Percentiles rank a stretch among this genome's conserved stretches.
phyloP scores from a whole-genome alignment of 1,139 yeast species.

The Yamadazyma conglobata region DNA sequence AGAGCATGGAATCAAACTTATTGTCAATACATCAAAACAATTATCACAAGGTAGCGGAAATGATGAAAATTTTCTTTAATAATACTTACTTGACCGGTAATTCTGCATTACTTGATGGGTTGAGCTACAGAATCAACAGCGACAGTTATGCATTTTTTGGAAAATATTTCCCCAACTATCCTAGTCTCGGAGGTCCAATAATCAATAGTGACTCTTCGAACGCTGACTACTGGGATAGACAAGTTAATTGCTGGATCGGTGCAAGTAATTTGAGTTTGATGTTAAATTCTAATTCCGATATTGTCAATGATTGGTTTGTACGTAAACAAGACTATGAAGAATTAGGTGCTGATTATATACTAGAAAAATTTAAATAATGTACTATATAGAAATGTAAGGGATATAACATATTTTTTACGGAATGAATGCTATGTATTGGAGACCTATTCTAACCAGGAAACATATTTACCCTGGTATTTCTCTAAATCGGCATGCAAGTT shows the following conservation, averaged over 20 bases:
- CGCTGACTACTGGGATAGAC: conserved; percentile 49
- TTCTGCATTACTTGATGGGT: conserved; percentile 54
- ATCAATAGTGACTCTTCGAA: conserved; percentile 19
- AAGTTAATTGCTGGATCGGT: conserved; percentile 62
- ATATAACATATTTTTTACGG: conserved; percentile 4
- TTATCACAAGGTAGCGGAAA: conserved; percentile 35
- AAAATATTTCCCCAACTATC: conserved; percentile 48
- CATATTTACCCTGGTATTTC: conserved; percentile 52
- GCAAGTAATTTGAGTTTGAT: conserved; percentile 60
- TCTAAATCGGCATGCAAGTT: conserved; percentile 61
- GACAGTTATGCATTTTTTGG: conserved; percentile 50
- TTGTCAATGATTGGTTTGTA: conserved; percentile 53
- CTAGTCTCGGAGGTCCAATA: conserved; percentile 3
- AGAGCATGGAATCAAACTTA: conserved; percentile 31
- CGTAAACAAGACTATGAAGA: conserved; percentile 58
- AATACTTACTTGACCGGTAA: conserved; percentile 70
- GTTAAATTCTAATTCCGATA: conserved; percentile 39
- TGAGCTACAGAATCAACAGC: conserved; percentile 58
- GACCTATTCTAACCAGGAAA: conserved; percentile 48
- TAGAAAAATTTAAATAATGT: conserved; percentile 49
- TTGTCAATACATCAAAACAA: conserved; percentile 25
- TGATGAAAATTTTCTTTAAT: conserved; percentile 43
- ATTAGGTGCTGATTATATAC: conserved; percentile 54
- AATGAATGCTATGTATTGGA: background rate
- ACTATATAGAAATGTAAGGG: too few species aligned